These are phyloP conservation scores for Tilletia caries DNA, from an alignment of 1,284 basidiomycete genomes.

Conservation along the genomic window DNA sequence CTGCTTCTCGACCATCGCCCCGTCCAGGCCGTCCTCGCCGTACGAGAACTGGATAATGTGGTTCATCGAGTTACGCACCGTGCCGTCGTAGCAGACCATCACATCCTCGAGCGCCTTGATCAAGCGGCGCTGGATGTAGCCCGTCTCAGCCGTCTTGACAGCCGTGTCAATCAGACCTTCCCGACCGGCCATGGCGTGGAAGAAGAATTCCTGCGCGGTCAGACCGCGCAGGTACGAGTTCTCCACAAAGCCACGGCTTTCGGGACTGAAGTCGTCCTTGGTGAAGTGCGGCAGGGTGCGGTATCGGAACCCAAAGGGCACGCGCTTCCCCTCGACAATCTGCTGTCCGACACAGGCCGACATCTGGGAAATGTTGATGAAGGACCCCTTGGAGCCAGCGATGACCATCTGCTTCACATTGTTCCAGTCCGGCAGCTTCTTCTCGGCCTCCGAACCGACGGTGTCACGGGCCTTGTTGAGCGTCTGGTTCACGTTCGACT, in stretches of 20 bases:
- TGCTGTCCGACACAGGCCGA: constrained; percentile 99
- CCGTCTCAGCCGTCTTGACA: constrained; percentile 98
- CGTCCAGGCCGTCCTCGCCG: constrained; percentile 98
- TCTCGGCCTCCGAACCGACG: constrained; percentile 91
- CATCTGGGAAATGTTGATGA: constrained; percentile 99
- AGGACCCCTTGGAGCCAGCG: constrained; percentile 86
- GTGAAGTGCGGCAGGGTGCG: constrained; percentile 94
- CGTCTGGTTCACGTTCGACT: constrained; percentile 83
- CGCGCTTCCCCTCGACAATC: constrained; percentile 94
- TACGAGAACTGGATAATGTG: constrained; percentile 88
- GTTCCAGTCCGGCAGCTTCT: constrained; percentile 95
- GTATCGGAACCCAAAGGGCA: constrained; percentile 97
- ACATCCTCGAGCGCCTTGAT: constrained; percentile 98
- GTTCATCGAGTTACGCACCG: constrained; percentile 80
- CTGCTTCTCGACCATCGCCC: constrained; percentile 94
- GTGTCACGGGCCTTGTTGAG: constrained; percentile 94
- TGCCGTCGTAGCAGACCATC: constrained; percentile 95
- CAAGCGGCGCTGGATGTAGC: constrained; percentile 95
- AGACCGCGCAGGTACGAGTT: constrained; percentile 98
- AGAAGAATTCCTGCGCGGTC: constrained; percentile 98
- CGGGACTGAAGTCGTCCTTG: constrained; percentile 97
- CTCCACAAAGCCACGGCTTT: constrained; percentile 97
- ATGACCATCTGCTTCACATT: constrained; percentile 99
- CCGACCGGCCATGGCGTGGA: constrained; percentile 99
- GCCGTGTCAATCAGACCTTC: constrained; percentile 99